These are phyloP conservation scores for Leccinum disarticulatum DNA, from an alignment of 768 basidiomycete species.

Conservation along the genomic window DNA sequence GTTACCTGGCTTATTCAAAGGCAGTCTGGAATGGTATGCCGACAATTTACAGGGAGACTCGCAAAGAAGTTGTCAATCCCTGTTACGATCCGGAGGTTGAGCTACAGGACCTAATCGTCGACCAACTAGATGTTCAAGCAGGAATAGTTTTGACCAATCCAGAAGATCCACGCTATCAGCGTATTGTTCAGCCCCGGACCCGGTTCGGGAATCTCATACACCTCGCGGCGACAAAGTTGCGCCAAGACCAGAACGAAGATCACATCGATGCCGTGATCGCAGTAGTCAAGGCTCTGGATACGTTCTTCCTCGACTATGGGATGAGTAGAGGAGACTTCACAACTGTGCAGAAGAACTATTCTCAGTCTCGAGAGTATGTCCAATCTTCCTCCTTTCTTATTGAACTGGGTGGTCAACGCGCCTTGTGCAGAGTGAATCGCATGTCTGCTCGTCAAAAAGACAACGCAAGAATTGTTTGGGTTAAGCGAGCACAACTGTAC, in stretches of 20 bases:
- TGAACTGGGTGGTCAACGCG: not conserved
- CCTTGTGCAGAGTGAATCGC: slow-evolving; percentile 52
- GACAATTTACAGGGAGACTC: slow-evolving; percentile 59
- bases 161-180: slow-evolving; percentile 71
- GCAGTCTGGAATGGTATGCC: slow-evolving; percentile 79
- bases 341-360: slow-evolving; percentile 51
- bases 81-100: slow-evolving; percentile 65
- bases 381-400: not conserved
- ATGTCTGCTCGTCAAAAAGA: slow-evolving; percentile 71
- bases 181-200: slow-evolving; percentile 51
- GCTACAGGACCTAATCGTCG: slow-evolving; percentile 65
- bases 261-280: slow-evolving; percentile 83
- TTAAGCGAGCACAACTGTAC: slow-evolving; percentile 79
- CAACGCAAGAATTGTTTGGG: slow-evolving; percentile 69
- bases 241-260: slow-evolving; percentile 65
- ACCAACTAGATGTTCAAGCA: slow-evolving; percentile 64
- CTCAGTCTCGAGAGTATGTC: slow-evolving; percentile 32
- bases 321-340: slow-evolving; percentile 59
- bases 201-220: slow-evolving; percentile 71
- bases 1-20: slow-evolving; percentile 68
- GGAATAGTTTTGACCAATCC: slow-evolving; percentile 76
- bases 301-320: slow-evolving; percentile 71
- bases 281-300: slow-evolving; percentile 72
- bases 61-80: slow-evolving; percentile 55
- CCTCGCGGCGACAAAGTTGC: slow-evolving; percentile 62